phyloP scores from a whole-genome alignment of 345 rosid genomes.

The Acer negundo region DNA sequence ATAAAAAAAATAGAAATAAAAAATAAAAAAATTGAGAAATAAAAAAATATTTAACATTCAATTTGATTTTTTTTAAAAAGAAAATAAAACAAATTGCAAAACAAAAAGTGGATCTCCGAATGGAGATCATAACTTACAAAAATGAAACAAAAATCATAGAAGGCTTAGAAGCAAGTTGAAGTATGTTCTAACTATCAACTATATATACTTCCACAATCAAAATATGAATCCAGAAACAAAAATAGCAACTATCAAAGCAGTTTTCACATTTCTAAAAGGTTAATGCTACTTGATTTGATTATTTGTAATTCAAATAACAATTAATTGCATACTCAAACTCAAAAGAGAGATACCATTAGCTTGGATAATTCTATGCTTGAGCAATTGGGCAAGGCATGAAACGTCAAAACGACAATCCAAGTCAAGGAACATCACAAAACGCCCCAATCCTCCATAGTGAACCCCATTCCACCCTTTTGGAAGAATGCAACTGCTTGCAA shows the following conservation, averaged over 20 bases:
- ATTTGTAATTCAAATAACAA: no score
- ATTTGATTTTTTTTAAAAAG: no score
- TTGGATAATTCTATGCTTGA: constrained; percentile 50
- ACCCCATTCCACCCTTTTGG: constrained; percentile 64
- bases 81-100: no score
- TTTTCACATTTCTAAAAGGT: no score
- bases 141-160: neutral
- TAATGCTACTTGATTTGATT: no score
- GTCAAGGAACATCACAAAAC: constrained; percentile 58
- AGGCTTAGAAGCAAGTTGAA: neutral
- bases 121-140: no score
- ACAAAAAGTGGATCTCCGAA: no score
- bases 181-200: neutral
- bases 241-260: neutral
- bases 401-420: constrained; percentile 78
- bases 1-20: no score
- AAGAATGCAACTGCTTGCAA: constrained; percentile 68
- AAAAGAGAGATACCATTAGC: constrained; percentile 25
- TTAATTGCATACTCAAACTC: no score
- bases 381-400: constrained; percentile 58
- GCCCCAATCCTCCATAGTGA: constrained; percentile 73
- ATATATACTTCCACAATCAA: constrained; percentile 2
- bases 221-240: neutral
- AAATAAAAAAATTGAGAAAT: no score
- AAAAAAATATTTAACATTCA: no score